phyloP scores from a whole-genome alignment of 2,329 filamentous ascomycete genomes.

The Hymenoscyphus occultus region DNA sequence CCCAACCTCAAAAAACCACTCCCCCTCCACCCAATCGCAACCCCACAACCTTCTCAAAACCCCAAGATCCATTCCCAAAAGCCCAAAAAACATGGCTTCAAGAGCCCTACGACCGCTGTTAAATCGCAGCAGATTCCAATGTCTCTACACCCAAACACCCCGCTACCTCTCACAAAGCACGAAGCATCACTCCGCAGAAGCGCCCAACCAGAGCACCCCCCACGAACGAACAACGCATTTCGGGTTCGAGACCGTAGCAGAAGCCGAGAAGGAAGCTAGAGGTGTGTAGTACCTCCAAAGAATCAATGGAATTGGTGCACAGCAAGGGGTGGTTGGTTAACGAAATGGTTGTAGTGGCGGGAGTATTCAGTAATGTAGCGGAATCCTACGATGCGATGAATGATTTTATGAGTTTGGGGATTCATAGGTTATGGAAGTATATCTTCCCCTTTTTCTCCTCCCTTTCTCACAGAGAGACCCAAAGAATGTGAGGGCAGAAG shows the following conservation, averaged over 20 bases:
- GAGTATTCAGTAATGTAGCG: constrained; percentile 93
- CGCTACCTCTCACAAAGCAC: constrained; percentile 23
- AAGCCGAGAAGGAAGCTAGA: constrained; percentile 37
- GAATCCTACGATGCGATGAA: constrained; percentile 94
- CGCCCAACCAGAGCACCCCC: constrained; percentile 23
- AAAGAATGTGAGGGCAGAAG: too few species aligned
- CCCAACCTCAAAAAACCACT: neutral
- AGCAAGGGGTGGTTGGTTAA: neutral
- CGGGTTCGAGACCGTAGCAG: constrained; percentile 37
- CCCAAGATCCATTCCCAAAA: neutral
- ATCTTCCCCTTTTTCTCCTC: constrained; percentile 28
- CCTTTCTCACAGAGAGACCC: neutral
- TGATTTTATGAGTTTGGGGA: constrained; percentile 96
- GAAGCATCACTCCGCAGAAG: constrained; percentile 18
- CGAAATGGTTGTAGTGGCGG: constrained; percentile 42
- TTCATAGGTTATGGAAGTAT: constrained; percentile 91
- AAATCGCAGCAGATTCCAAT: constrained; percentile 22
- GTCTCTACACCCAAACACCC: constrained; percentile 16
- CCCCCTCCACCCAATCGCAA: neutral
- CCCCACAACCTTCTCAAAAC: neutral
- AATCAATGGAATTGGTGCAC: neutral
- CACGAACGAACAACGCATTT: constrained; percentile 38
- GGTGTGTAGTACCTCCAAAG: constrained; percentile 23
- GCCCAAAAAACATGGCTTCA: constrained; percentile 25
- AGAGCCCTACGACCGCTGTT: constrained; percentile 26